Evolutionary conservation across 2,329 filamentous ascomycete genomes (phyloP).

Genomic region (Botryotinia globosa): DNA sequence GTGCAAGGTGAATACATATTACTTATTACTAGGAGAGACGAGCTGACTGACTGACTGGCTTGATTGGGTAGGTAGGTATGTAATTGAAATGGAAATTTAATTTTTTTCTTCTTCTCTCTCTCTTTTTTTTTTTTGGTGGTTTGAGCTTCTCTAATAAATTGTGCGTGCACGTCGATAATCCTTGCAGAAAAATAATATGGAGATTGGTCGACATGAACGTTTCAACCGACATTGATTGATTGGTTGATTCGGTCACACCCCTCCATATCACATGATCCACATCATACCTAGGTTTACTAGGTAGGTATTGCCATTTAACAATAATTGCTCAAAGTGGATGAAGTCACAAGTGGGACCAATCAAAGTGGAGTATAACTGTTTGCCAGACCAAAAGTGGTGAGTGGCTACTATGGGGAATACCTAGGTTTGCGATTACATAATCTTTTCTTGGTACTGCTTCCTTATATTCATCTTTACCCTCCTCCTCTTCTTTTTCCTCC

Average conservation of each 20-base stretch:
- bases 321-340: slow-evolving; percentile 6
- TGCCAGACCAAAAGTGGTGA: not conserved
- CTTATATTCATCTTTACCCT: not conserved
- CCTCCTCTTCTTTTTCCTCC: not conserved
- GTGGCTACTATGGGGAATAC: not conserved
- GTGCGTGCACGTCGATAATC: not conserved
- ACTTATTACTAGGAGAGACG: not conserved
- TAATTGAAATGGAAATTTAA: not conserved
- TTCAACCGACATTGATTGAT: not conserved
- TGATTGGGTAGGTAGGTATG: not conserved
- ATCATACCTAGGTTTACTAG: not conserved
- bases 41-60: not conserved
- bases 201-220: not conserved
- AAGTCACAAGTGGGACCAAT: not conserved
- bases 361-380: not conserved
- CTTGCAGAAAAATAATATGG: not conserved
- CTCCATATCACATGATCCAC: not conserved
- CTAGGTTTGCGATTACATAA: not conserved
- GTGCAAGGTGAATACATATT: not conserved
- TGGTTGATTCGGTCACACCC: not conserved
- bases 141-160: not conserved
- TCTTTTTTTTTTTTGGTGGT: no score
- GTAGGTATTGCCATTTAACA: no score
- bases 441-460: not conserved
- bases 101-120: not conserved